Evolutionary conservation across 1,284 basidiomycete species (phyloP).

Genomic region (Cutaneotrichosporon cutaneum): DNA sequence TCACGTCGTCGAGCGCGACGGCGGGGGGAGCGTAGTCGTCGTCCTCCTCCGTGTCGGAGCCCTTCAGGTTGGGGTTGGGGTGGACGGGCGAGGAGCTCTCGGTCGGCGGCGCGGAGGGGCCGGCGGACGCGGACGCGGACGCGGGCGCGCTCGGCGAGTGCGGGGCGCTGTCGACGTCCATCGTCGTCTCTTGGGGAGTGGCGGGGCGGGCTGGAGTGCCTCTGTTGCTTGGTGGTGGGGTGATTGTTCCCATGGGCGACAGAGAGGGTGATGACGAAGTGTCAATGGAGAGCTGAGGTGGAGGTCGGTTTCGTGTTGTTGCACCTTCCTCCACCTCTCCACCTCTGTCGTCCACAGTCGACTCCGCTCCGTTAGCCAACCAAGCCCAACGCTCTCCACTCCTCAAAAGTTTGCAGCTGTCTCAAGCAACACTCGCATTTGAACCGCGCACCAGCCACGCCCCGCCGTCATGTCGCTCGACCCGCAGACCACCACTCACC

Average conservation of each 20-base stretch:
- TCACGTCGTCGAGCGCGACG: not conserved
- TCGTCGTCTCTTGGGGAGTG: constrained; percentile 1
- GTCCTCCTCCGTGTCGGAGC: constrained; percentile 2
- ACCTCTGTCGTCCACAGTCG: too few relatives aligned
- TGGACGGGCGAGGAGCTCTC: constrained; percentile 5
- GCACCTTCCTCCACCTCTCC: not conserved
- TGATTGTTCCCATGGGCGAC: constrained; percentile 1
- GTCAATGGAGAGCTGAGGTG: not conserved
- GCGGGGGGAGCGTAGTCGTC: not conserved
- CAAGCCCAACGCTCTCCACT: too few relatives aligned
- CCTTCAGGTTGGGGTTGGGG: not conserved
- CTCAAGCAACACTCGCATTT: too few relatives aligned
- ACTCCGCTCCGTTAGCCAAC: too few relatives aligned
- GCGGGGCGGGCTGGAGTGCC: constrained; percentile 30
- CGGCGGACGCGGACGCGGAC: not conserved
- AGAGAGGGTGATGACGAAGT: constrained; percentile 7
- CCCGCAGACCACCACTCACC: constrained; percentile 32
- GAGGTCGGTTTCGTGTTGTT: constrained; percentile 4
- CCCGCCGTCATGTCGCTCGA: too few relatives aligned
- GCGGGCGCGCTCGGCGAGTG: constrained; percentile 6
- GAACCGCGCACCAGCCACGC: constrained; percentile 9
- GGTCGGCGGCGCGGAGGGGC: constrained; percentile 7
- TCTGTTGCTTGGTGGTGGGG: constrained; percentile 32
- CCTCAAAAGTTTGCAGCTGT: too few relatives aligned
- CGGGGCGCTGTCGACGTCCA: constrained; percentile 13